Base-by-base conservation (phyloP, 768 basidiomycete genomes). In the Tylopilus cervinicoccineus region DNA sequence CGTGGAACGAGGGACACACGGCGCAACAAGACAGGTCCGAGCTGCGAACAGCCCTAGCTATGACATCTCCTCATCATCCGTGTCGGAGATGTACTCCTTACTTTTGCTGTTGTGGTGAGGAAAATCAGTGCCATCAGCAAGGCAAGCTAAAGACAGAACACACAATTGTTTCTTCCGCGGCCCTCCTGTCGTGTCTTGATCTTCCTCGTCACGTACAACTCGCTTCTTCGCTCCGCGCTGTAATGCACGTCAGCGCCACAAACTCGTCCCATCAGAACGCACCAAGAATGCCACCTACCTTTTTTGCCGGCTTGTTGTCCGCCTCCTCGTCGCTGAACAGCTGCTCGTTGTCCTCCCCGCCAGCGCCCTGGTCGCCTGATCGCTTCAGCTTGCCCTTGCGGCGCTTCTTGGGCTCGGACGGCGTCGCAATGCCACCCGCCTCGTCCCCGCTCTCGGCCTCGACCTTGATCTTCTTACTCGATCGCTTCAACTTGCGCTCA, bases 81-180 rank as follows among this genome's bases (percentile, higher is more conserved):
- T 90, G 63, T 93, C 90, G 7, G 86, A 86, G 41, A 95, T 80
- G 66, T 83, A 78, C 58, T 84, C 92, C 67, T 90, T 92, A 61
- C 88, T 93, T 76, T 93, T 94, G 62, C 92, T 93, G 43, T 53
- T 31, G 11, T 50, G 36, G 36, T 53, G 24, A 31, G 36, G n/a
- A 22, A 9, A 52, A 42, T 52, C 36, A 43, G 36, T 17, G 0
- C 45, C 26, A n/a, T n/a, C 43, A 11, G 17, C 11, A 13, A 6
- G 11, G 2, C 3, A 5, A 19, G 16, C 34, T 10, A 28, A 40
- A 11, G 5, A 13, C 13, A 6, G 11, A n/a, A 75, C 84, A 57
- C 53, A 88, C 86, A 80, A 85, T 65, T 86, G 84, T 65, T 86
- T 89, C 72, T 85, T 88, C 28, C 83, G 79, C 9, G 82, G 80